Evolutionary conservation across 192 early-diverging fungal species (phyloP).

Genomic region (Phycomyces nitens): DNA sequence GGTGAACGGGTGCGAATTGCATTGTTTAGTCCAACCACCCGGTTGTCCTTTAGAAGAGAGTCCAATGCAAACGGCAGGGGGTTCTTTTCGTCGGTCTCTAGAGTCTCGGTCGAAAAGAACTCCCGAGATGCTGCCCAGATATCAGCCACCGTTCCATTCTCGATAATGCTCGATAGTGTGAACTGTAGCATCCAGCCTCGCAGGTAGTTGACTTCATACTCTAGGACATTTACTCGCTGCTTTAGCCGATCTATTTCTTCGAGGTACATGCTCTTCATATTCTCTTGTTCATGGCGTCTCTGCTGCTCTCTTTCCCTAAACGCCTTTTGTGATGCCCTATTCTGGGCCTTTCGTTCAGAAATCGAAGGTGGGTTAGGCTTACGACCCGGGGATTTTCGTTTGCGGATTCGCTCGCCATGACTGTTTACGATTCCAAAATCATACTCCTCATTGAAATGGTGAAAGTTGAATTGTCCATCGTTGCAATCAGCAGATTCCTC

Average conservation of each 20-base stretch:
- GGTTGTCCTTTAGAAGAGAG: no score
- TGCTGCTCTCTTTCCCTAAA: constrained; percentile 30
- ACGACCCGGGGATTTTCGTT: constrained; percentile 29
- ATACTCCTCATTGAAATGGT: constrained; percentile 28
- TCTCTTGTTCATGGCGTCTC: constrained; percentile 20
- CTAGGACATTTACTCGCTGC: constrained; percentile 1
- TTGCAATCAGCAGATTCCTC: no score
- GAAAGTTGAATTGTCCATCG: constrained; percentile 12
- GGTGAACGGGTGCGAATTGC: not conserved
- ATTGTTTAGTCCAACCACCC: not conserved
- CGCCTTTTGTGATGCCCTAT: constrained; percentile 25
- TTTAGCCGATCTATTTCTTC: constrained; percentile 9
- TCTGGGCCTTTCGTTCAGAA: constrained; percentile 30
- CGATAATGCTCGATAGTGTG: constrained; percentile 4
- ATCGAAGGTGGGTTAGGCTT: constrained; percentile 30
- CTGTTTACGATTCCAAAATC: constrained; percentile 32
- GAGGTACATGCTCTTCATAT: constrained; percentile 4
- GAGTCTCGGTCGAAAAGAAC: not conserved
- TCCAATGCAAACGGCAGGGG: no score
- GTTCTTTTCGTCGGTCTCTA: not conserved
- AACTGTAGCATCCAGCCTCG: constrained; percentile 14
- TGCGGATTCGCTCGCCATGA: constrained; percentile 22
- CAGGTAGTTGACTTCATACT: constrained; percentile 24
- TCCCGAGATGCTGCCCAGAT: constrained; percentile 17
- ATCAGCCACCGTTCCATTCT: constrained; percentile 12